A percentile compares a stretch with the other conserved stretches of the same genome.
Conservation (phyloP, 2,329 filamentous ascomycete species). For the Talaromyces sp. region DNA sequence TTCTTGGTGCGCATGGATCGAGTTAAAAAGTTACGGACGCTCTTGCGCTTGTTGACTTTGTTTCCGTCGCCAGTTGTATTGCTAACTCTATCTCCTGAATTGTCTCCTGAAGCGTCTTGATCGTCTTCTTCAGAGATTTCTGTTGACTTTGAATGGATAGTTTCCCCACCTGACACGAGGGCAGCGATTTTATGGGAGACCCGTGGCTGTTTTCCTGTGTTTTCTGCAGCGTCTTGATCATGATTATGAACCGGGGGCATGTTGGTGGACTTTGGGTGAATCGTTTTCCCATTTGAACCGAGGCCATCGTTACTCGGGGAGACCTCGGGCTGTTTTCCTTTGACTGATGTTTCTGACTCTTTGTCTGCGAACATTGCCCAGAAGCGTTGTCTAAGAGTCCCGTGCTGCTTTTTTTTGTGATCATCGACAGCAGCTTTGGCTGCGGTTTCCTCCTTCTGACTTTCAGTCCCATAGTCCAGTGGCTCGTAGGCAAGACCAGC, state of each 20-base stretch:
- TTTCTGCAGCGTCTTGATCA: not conserved
- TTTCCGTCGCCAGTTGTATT: not conserved
- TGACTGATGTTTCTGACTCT: not conserved
- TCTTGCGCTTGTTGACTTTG: slow-evolving; percentile 11
- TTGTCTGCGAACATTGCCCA: not conserved
- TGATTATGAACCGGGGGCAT: too few species aligned
- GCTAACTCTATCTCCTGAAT: too few species aligned
- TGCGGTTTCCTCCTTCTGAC: not conserved
- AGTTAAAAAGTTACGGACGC: slow-evolving; percentile 18
- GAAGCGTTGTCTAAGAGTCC: not conserved
- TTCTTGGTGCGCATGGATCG: not conserved
- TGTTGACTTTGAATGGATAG: not conserved
- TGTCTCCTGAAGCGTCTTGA: not conserved
- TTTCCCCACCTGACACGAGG: not conserved
- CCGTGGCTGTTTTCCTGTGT: not conserved
- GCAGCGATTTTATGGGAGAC: not conserved
- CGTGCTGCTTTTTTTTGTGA: not conserved
- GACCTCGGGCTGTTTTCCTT: not conserved
- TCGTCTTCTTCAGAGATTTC: too few species aligned
- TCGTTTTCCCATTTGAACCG: not conserved
- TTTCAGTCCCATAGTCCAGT: not conserved
- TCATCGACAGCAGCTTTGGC: not conserved
- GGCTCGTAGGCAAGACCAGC: slow-evolving; percentile 1
- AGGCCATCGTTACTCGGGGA: not conserved
- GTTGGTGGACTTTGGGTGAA: not conserved